Evolutionary conservation across 768 basidiomycete species (phyloP).

Genomic region (Phanerochaete carnosa): DNA sequence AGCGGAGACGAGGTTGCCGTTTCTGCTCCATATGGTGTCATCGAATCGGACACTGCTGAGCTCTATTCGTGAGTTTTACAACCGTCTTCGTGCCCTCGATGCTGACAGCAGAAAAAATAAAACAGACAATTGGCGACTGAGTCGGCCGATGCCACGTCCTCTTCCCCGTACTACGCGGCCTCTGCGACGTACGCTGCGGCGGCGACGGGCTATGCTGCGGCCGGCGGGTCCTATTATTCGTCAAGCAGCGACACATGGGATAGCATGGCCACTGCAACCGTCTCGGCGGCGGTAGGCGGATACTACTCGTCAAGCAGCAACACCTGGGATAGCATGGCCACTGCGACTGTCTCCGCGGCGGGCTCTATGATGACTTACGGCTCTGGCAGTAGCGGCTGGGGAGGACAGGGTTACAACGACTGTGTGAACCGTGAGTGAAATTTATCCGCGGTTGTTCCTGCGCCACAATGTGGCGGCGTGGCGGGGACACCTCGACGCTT

Average conservation of each 20-base stretch:
- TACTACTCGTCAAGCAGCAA: not conserved
- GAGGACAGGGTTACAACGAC: constrained; percentile 53
- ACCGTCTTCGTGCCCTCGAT: not conserved
- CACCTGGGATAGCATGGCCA: not conserved
- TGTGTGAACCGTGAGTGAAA: constrained; percentile 64
- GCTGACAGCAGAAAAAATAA: constrained; percentile 9
- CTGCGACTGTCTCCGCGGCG: constrained; percentile 1
- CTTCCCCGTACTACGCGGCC: not conserved
- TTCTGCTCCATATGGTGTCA: constrained; percentile 45
- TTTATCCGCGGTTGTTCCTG: not conserved
- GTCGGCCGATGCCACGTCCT: constrained; percentile 7
- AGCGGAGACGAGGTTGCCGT: constrained; percentile 32
- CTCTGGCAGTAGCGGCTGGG: constrained; percentile 60
- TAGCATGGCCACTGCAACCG: no score
- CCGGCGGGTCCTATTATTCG: not conserved
- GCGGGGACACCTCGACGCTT: not conserved
- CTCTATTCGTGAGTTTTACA: constrained; percentile 32
- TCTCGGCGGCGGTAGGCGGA: no score
- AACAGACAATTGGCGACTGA: not conserved
- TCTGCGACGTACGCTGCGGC: constrained; percentile 1
- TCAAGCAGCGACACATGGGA: not conserved
- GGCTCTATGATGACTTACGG: constrained; percentile 42
- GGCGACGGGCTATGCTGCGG: not conserved
- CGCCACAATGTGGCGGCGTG: not conserved
- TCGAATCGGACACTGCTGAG: constrained; percentile 38